Evolutionary conservation across 169 alveolate species (phyloP).

Genomic region (Eimeria maxima): DNA sequence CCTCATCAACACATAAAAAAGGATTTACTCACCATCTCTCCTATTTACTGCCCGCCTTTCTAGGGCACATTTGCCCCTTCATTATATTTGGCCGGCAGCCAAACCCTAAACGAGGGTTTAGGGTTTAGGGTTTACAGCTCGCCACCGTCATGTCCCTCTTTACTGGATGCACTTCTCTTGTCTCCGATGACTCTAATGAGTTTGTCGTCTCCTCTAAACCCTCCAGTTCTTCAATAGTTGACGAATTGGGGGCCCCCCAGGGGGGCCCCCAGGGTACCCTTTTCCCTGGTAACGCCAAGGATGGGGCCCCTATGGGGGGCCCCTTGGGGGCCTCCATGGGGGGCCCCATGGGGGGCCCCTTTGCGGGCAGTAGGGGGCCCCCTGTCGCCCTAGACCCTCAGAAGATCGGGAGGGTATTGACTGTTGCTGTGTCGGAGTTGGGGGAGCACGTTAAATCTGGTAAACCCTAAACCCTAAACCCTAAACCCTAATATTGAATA

Average conservation of each 20-base stretch:
- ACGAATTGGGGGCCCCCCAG: conserved; percentile 15
- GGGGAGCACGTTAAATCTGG: conserved; percentile 73
- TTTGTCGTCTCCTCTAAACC: background rate
- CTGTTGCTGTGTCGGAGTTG: conserved; percentile 73
- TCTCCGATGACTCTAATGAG: conserved; percentile 2
- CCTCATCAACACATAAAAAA: background rate
- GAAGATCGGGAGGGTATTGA: conserved; percentile 56
- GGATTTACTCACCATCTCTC: background rate
- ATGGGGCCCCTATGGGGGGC: background rate
- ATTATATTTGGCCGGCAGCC: background rate
- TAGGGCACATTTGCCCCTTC: too few species aligned
- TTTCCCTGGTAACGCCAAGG: background rate
- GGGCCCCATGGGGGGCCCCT: conserved; percentile 11
- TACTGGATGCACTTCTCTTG: conserved; percentile 3
- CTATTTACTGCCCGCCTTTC: too few species aligned
- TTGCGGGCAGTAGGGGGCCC: conserved; percentile 9
- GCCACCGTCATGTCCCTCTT: background rate
- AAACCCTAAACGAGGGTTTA: background rate
- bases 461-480: conserved; percentile 53
- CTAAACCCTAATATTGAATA: background rate
- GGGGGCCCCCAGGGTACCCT: conserved; percentile 24
- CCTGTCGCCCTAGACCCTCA: conserved; percentile 52
- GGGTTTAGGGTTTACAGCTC: conserved; percentile 13
- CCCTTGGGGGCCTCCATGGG: background rate
- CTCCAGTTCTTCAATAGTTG: background rate